A percentile compares a stretch with the other conserved stretches of the same genome.
These are phyloP conservation scores for Saccharomycopsis malanga DNA, from an alignment of 805 yeast genomes.

Conservation along the genomic window DNA sequence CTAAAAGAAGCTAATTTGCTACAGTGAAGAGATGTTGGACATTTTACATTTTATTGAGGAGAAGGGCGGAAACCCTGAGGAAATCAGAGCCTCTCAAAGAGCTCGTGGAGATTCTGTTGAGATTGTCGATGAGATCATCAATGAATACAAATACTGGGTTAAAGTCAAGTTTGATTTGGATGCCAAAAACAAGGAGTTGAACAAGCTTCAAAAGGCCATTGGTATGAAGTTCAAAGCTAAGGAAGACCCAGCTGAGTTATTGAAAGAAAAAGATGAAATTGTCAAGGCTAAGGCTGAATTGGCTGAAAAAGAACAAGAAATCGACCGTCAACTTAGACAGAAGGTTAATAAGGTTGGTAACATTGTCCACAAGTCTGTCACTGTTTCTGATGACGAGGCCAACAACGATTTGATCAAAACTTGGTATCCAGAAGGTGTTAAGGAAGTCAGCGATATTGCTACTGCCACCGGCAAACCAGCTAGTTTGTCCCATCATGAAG, in stretches of 20 bases:
- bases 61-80: constrained; percentile 94
- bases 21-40: no score
- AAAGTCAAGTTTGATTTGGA: constrained; percentile 84
- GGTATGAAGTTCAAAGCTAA: constrained; percentile 90
- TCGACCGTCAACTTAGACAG: constrained; percentile 63
- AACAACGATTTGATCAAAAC: constrained; percentile 81
- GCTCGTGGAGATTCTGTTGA: constrained; percentile 95
- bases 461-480: constrained; percentile 75
- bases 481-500: constrained; percentile 88
- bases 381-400: constrained; percentile 80
- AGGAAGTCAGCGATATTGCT: constrained; percentile 55
- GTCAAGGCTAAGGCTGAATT: constrained; percentile 63
- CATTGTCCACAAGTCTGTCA: constrained; percentile 88
- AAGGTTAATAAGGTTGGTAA: constrained; percentile 92
- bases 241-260: constrained; percentile 83
- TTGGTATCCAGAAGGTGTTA: constrained; percentile 76
- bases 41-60: constrained; percentile 87
- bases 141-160: constrained; percentile 89
- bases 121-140: constrained; percentile 89
- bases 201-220: constrained; percentile 86
- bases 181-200: constrained; percentile 79
- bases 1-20: neutral
- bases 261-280: constrained; percentile 73
- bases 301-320: constrained; percentile 63
- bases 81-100: constrained; percentile 78